Evolutionary conservation across 2,329 filamentous ascomycete species (phyloP), one percentile per base, ranked within the genome.

Genomic region (Stromatinia cepivora): DNA sequence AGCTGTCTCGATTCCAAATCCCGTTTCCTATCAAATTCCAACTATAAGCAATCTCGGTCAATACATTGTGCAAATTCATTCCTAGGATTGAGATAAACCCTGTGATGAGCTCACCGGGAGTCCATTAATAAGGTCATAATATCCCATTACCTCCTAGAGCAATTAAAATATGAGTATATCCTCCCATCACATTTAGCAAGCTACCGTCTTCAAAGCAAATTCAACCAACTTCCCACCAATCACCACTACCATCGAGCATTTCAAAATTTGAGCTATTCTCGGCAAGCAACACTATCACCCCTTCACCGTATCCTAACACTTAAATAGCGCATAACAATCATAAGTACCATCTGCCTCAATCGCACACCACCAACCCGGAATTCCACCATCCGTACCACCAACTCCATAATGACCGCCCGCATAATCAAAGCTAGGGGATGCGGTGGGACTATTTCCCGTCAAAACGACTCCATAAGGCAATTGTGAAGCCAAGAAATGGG

Each of bases 281-380:
- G 13, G 31, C 8, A 25, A 53, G 2, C 20, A 28, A 25, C 11
- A 42, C 9, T n/a, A n/a, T 15, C 39, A 39, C n/a, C 8, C 52
- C 22, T 46, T 39, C 39, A 64, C 6, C 13, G 22, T 22, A 8
- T 34, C n/a, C 58, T 69, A 69, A 46, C 66, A 69, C 7, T 69
- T 69, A 17, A 69, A 69, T 0, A 25, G 20, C 8, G 66, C 66
- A 56, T 64, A 69, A 4, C 66, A 69, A 64, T 48, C 57, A 54
- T 48, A 69, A 39, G 58, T 64, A 11, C 66, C 66, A 64, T 69
- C 58, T 48, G 22, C 31, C 48, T 64, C 58, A 39, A 69, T 64
- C 10, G 48, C 58, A 64, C 66, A 69, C 66, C 66, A 69, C 66
- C 66, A 69, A 25, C 66, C 66, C 28, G 66, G 66, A 36, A 64